Base-by-base conservation (phyloP, 139 green algal genomes). In the Chlamydomonas incerta region DNA sequence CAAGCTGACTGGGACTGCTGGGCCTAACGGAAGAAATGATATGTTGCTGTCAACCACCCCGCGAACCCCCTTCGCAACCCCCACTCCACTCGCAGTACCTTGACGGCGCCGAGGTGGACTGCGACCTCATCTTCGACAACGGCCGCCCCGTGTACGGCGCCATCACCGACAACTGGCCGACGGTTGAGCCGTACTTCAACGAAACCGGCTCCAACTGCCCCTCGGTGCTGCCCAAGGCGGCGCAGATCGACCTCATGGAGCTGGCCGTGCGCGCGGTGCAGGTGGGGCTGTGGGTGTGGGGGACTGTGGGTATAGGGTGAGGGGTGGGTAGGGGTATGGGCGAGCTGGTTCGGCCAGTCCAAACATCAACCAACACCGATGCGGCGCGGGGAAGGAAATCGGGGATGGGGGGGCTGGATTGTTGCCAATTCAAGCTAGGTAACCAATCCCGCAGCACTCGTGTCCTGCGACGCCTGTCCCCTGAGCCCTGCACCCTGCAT, bases 151-250 rank as follows among this genome's bases (percentile, higher is more conserved):
- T 97, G 57, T 98, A 98, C 75, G 95, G 94, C 80, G 94, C 94
- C 34, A 91, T 98, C 68, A 98, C 95, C 8, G 91, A 94, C 89
- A 94, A 94, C 87, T 94, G 91, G 91, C 88, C 91, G 6, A 90
- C 94, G 15, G 90, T 98, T 10, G 96, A 98, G 93, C 96, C 96
- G 3, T 98, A 97, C 83, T 98, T 98, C 92, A 97, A 98, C 70
- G 96, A 98, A 92, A 98, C 96, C 1, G 96, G 95, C 83, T 94
- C 87, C 91, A 98, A 98, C 89, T 95, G 93, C 83, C 96, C 96
- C 41, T 96, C 91, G 50, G 92, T 98, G 67, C 92, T 98, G 85
- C 92, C 95, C 24, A 81, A 83, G 55, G 47, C 91, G 46, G 81
- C 96, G 90, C 95, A 98, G 82, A 81, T 89, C 23, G 96, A 96